Evolutionary conservation across 352 stramenopile species (phyloP).

Genomic region (Pythium angustatum): DNA sequence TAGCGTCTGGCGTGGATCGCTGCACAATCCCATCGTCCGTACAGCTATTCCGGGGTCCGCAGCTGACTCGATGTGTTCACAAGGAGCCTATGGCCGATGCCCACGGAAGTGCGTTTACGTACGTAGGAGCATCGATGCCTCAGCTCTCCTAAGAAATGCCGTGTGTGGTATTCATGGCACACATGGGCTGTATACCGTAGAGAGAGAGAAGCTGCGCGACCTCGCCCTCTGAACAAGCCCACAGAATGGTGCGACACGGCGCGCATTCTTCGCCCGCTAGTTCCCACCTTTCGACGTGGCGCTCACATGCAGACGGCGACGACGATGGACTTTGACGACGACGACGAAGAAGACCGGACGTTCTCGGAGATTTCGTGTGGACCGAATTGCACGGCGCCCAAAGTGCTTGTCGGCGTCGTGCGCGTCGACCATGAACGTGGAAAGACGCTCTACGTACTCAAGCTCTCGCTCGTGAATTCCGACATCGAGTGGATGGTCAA

Average conservation of each 20-base stretch:
- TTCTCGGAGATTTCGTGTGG: constrained; percentile 62
- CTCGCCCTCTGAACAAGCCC: too few relatives aligned
- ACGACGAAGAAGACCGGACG: constrained; percentile 38
- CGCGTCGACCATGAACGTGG: constrained; percentile 19
- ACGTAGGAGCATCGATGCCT: background rate
- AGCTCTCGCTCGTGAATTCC: constrained; percentile 40
- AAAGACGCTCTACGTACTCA: constrained; percentile 52
- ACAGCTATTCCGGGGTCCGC: background rate
- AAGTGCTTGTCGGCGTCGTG: constrained; percentile 50
- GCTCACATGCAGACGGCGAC: constrained; percentile 7
- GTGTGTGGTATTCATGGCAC: background rate
- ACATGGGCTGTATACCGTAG: background rate
- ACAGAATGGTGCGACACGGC: too few relatives aligned
- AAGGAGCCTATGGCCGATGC: too few relatives aligned
- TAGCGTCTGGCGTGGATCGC: background rate
- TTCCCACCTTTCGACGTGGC: constrained; percentile 11
- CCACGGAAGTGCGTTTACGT: too few relatives aligned
- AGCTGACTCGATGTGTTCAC: background rate
- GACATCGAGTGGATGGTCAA: constrained; percentile 59
- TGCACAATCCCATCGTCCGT: background rate
- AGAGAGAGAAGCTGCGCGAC: background rate
- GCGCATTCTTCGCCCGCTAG: too few relatives aligned
- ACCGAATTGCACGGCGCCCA: constrained; percentile 45
- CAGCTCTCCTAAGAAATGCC: background rate
- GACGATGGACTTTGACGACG: constrained; percentile 25